Evolutionary conservation across 2,329 filamentous ascomycete species (phyloP), one percentile per base, ranked within the genome.

Genomic region (Furcasterigmium furcatum): DNA sequence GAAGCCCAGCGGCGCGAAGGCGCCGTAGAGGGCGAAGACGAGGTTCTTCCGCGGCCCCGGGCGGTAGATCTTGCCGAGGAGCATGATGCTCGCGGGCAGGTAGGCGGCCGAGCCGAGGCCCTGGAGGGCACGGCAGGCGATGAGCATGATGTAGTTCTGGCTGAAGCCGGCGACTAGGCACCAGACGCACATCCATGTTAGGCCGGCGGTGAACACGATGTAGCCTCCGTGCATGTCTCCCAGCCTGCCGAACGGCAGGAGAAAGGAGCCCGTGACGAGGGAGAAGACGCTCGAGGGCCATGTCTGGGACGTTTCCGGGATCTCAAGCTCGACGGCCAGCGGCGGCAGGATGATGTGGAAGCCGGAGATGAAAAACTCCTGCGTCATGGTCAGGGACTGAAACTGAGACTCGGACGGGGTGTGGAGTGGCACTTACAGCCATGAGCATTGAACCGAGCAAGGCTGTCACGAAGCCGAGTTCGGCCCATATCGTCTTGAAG

Each of bases 341-440:
- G 79, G 80, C 1, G 88, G 88, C 0, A 91, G 64, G 21, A 92
- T 78, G 52, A 87, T 85, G 48, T 77, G 79, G 61, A 91, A 94
- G 25, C 89, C 89, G 39, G 84, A 87, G 42, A 92, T 78, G 58
- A 85, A 87, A 64, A 85, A 91, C 66, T 91, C 87, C 71, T 78
- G 54, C 46, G 6, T 10, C 3, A 6, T 6, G 24, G 35, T 46
- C 21, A 46, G 40, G 13, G 21, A 22, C 16, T 21, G 10, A 29
- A 40, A n/a, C n/a, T n/a, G n/a, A n/a, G n/a, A n/a, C n/a, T n/a
- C n/a, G n/a, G n/a, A n/a, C n/a, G n/a, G n/a, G n/a, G n/a, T n/a
- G n/a, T n/a, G n/a, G n/a, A n/a, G n/a, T n/a, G n/a, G 20, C 12
- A 58, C 71, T 38, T 60, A 75, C 73, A 24, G 76, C 70, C 55